Evolutionary conservation across 1,139 yeast genomes (phyloP), one percentile per base, ranked within the genome.

Genomic region (Zygoascus hellenicus): DNA sequence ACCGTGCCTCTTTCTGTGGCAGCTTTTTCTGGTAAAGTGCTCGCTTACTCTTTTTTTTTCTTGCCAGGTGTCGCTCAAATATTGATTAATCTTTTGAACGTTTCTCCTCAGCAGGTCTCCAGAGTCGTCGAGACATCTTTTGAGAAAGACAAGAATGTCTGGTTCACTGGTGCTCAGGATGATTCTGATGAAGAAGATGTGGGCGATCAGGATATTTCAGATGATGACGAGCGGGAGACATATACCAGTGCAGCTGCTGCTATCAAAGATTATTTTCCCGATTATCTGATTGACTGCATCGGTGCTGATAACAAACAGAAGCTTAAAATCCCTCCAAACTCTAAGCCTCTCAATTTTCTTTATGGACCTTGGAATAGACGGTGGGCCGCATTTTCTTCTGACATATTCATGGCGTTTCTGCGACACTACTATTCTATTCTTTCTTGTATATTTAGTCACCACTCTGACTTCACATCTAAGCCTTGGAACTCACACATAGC

Each of bases 21-120:
- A 22, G 94, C 94, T 2, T 85, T 86, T 59, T 72, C 82, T n/a
- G 95, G 95, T 9, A 86, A 87, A 59, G 76, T 83, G 0, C 77
- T 87, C 62, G 90, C 94, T 1, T 77, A 78, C 58, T 68, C 81
- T 11, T 86, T 75, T 56, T 77, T 80, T 59, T 69, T 75, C 53
- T 61, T 84, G 1, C 82, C 83, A 0, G 72, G 76, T n/a, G 78
- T 83, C 5, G 78, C 85, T 13, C 71, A 70, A 39, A 82, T 85
- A 1, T 64, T 87, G 34, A 65, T 85, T 38, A 81, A 81, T 53
- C 62, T 81, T 16, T 66, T 86, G 42, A 80, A 78, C 55, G 80
- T 83, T 5, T 52, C 58, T 6, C 54, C 43, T 14, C 26, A 17
- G 6, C 43, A 41, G 19, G 16, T 30, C 9, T 29, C 22, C 22